phyloP scores from a whole-genome alignment of 2,329 filamentous ascomycete genomes.

The Allantophomopsis cytisporea region DNA sequence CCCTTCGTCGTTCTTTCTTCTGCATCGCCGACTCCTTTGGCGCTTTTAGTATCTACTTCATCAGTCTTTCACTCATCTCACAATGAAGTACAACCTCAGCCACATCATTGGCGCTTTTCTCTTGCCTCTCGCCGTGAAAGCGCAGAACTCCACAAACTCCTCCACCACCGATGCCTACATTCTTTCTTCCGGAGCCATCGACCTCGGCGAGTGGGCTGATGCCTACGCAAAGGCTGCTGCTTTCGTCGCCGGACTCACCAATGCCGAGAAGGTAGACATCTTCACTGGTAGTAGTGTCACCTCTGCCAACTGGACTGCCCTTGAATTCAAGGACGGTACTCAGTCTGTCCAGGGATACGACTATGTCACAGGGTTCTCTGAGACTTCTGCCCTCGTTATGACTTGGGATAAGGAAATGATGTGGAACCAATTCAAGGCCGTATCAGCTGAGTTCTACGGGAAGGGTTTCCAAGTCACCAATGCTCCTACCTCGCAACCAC shows the following conservation, averaged over 20 bases:
- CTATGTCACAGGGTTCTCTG: conserved; percentile 43
- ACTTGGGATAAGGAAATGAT: conserved; percentile 62
- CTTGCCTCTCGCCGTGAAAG: too few species aligned
- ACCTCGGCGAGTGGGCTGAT: conserved; percentile 35
- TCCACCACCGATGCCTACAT: too few species aligned
- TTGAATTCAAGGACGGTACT: too few species aligned
- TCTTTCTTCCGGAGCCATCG: too few species aligned
- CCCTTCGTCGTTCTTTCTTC: too few species aligned
- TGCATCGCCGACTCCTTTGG: too few species aligned
- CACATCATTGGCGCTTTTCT: too few species aligned
- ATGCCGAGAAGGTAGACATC: conserved; percentile 54
- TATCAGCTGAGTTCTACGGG: conserved; percentile 57
- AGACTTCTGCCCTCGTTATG: too few species aligned
- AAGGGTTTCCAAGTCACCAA: conserved; percentile 61
- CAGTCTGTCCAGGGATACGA: conserved; percentile 36
- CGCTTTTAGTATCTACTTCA: too few species aligned
- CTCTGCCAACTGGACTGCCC: neutral
- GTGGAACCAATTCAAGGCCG: conserved; percentile 48
- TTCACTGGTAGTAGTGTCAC: neutral
- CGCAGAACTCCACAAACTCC: too few species aligned
- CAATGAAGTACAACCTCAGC: too few species aligned
- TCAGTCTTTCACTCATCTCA: too few species aligned
- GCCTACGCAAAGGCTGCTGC: conserved; percentile 56
- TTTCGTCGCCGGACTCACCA: conserved; percentile 58
- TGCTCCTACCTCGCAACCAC: conserved; percentile 59